Base-by-base conservation (phyloP, 331 rosid species). In the Dryas integrifolia region DNA sequence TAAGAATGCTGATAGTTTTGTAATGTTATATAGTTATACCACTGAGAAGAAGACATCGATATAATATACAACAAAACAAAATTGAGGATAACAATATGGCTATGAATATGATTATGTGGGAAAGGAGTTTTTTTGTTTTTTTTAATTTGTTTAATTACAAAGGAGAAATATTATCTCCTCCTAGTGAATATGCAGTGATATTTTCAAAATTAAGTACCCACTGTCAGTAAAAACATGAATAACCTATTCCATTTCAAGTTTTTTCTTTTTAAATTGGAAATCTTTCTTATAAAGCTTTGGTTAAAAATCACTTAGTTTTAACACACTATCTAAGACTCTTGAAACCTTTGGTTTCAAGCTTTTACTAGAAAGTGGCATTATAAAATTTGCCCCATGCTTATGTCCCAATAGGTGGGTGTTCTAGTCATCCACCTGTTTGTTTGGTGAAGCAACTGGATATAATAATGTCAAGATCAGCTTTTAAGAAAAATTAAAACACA, bases 1-100 rank as follows among this genome's bases (percentile, higher is more conserved):
- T 58, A 58, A 58, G 30, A 58, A 58, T 58, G 16, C 30, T 58
- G 64, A 58, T 26, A 58, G 14, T 57, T 57, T 57, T 57, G 62
- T 57, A 57, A 57, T 9, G 11, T 7, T 24, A 38, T 57, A 57
- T 10, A 57, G 26, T 57, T 30, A 57, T 57, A 24, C 5, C 62
- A 57, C n/a, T 57, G 40, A 9, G 62, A 57, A 24, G 62, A 57
- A 57, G 62, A 10, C 4, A 57, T 21, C 40, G 26, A 57, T 24
- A 57, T 30, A 57, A 57, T 3, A 57, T 57, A 1, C 15, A 57
- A 24, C 62, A 57, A 1, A 24, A 55, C 59, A 55, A 55, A 57
- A 57, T 14, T 57, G 40, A 24, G 62, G 26, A 9, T 24, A 57
- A 57, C 62, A 57, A 57, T 1, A 57, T 21, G 40, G 5, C 62